Percentiles rank a stretch among this genome's conserved stretches.
Conservation (phyloP, 169 alveolate genomes). For the Cyclospora cayetanensis region DNA sequence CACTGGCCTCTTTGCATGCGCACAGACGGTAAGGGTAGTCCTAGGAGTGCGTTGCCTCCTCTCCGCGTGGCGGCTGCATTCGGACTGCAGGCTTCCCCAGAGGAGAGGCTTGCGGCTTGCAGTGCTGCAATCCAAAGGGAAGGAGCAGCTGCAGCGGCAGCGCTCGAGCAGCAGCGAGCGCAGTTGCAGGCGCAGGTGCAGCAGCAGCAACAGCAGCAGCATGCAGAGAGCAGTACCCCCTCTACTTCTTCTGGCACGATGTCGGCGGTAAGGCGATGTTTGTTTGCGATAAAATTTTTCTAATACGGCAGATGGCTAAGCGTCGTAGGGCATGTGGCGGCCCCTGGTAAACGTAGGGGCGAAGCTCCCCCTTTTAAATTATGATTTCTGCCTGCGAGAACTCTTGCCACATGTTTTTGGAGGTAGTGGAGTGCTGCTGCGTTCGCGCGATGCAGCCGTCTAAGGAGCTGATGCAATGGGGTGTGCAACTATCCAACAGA, state of each 20-base stretch:
- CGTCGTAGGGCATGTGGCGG: too few relatives aligned
- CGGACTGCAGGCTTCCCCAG: background rate
- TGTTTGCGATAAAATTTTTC: background rate
- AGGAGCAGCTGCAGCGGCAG: background rate
- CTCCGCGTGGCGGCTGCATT: too few relatives aligned
- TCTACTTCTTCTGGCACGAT: background rate
- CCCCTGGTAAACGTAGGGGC: too few relatives aligned
- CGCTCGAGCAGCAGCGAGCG: background rate
- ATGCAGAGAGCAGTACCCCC: background rate
- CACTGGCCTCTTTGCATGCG: too few relatives aligned
- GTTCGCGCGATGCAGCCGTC: background rate
- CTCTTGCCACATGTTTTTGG: too few relatives aligned
- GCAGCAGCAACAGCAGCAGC: background rate
- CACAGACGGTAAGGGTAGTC: too few relatives aligned
- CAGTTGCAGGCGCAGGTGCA: constrained; percentile 3
- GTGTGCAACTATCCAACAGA: background rate
- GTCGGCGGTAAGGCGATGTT: background rate
- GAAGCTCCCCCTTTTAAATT: too few relatives aligned
- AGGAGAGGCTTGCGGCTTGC: background rate
- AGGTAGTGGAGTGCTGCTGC: background rate
- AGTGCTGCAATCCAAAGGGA: background rate
- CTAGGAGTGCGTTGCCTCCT: too few relatives aligned
- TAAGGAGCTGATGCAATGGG: background rate
- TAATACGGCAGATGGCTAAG: too few relatives aligned
- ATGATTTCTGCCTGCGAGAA: too few relatives aligned